Evolutionary conservation across 2,329 filamentous ascomycete species (phyloP).

Genomic region (Talaromyces sp.): DNA sequence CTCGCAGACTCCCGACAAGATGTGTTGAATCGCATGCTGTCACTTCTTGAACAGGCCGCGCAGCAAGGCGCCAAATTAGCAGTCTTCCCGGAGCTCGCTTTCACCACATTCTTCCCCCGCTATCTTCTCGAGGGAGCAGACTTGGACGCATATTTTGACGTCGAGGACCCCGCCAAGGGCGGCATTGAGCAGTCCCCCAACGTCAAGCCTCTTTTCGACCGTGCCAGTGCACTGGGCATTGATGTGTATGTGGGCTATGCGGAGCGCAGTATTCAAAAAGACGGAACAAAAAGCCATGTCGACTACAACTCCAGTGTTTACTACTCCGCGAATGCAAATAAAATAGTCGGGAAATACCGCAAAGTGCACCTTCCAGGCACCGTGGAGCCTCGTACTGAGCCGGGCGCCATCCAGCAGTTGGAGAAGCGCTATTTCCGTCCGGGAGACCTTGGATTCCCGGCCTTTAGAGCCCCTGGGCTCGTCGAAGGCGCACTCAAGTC

Average conservation of each 20-base stretch:
- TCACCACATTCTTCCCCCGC: conserved; percentile 54
- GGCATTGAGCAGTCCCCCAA: conserved; percentile 33
- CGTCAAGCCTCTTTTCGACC: conserved; percentile 45
- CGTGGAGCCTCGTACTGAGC: conserved; percentile 45
- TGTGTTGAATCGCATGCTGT: conserved; percentile 45
- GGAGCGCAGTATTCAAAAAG: conserved; percentile 34
- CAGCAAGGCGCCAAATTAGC: conserved; percentile 43
- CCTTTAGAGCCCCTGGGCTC: conserved; percentile 47
- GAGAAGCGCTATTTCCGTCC: conserved; percentile 52
- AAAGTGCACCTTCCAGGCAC: conserved; percentile 53
- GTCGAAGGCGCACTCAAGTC: conserved; percentile 20
- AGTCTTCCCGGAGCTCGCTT: conserved; percentile 50
- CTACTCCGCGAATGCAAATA: conserved; percentile 39
- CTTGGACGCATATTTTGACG: conserved; percentile 48
- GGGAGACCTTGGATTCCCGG: conserved; percentile 48
- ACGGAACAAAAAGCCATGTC: conserved; percentile 30
- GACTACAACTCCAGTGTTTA: conserved; percentile 48
- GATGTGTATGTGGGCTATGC: conserved; percentile 51
- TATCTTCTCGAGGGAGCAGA: conserved; percentile 40
- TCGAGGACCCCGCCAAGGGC: conserved; percentile 25
- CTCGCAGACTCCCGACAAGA: conserved; percentile 35
- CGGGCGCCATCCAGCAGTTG: conserved; percentile 47
- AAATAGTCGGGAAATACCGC: conserved; percentile 48
- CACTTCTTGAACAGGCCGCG: conserved; percentile 43
- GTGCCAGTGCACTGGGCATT: conserved; percentile 41